Conservation (phyloP, 768 basidiomycete genomes). For the Galerina sulciceps region DNA sequence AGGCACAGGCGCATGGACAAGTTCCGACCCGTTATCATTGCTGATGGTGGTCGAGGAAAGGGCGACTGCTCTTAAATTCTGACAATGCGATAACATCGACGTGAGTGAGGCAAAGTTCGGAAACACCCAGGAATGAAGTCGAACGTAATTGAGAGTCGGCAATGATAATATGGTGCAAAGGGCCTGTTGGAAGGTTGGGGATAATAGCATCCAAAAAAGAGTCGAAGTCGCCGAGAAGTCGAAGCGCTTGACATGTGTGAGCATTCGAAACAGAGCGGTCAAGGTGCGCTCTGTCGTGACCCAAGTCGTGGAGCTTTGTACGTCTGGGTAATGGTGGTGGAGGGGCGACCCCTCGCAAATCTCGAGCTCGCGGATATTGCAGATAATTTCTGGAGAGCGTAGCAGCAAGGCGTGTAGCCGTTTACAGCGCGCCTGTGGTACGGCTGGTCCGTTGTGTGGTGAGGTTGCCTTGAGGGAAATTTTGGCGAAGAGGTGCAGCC, state of each 20-base stretch:
- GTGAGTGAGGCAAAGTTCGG: slow-evolving; percentile 37
- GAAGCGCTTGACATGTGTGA: slow-evolving; percentile 40
- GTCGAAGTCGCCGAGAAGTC: slow-evolving; percentile 40
- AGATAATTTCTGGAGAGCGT: slow-evolving; percentile 34
- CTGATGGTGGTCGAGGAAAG: slow-evolving; percentile 38
- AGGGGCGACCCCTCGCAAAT: slow-evolving; percentile 42
- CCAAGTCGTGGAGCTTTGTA: slow-evolving; percentile 38
- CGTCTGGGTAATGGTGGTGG: slow-evolving; percentile 30
- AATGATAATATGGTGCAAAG: slow-evolving; percentile 38
- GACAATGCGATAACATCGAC: slow-evolving; percentile 35
- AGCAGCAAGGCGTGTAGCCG: slow-evolving; percentile 37
- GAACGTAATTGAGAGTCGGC: slow-evolving; percentile 39
- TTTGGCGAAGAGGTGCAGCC: slow-evolving; percentile 44
- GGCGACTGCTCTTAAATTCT: slow-evolving; percentile 38
- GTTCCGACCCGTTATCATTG: slow-evolving; percentile 21
- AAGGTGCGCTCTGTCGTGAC: slow-evolving; percentile 42
- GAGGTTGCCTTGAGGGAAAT: slow-evolving; percentile 38
- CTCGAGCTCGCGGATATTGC: slow-evolving; percentile 40
- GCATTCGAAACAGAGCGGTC: slow-evolving; percentile 36
- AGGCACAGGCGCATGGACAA: slow-evolving; percentile 5
- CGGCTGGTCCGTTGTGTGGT: slow-evolving; percentile 26
- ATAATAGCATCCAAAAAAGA: slow-evolving; percentile 41
- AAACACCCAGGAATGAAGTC: slow-evolving; percentile 45
- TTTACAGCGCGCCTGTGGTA: slow-evolving; percentile 37
- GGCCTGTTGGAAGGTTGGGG: slow-evolving; percentile 36